A percentile compares a stretch with the other conserved stretches of the same genome.
These are phyloP conservation scores for Silene latifolia DNA, from an alignment of 148 eudicot genomes.

Conservation along the genomic window DNA sequence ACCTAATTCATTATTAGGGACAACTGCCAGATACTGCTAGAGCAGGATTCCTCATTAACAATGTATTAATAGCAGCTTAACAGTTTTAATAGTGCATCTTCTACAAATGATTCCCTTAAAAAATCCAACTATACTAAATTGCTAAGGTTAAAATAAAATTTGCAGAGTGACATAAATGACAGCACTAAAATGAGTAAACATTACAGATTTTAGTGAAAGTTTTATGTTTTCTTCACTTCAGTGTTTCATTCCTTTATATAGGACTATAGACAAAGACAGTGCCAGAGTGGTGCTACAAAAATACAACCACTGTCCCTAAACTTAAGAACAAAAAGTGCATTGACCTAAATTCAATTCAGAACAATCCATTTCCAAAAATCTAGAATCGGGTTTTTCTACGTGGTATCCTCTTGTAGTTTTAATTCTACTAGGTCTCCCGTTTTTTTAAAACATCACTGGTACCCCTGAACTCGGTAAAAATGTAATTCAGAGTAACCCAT, in stretches of 20 bases:
- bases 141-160: not conserved
- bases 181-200: constrained; percentile 1
- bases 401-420: too few species aligned
- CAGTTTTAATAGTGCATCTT: not conserved
- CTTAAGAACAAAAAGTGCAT: not conserved
- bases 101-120: not conserved
- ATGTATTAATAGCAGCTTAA: constrained; percentile 3
- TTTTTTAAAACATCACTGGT: too few species aligned
- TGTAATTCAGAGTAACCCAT: not conserved
- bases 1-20: not conserved
- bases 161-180: not conserved
- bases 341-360: too few species aligned
- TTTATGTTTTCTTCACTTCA: not conserved
- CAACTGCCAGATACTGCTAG: not conserved
- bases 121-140: not conserved
- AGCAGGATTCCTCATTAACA: not conserved
- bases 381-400: too few species aligned
- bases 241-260: not conserved
- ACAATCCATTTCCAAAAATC: too few species aligned
- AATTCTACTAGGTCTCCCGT: too few species aligned
- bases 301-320: not conserved
- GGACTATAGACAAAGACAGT: not conserved
- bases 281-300: not conserved
- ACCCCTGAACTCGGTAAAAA: not conserved
- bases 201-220: not conserved